Conservation (phyloP, 129 eudicot genomes). For the Chrysanthemum lavandulifolium region DNA sequence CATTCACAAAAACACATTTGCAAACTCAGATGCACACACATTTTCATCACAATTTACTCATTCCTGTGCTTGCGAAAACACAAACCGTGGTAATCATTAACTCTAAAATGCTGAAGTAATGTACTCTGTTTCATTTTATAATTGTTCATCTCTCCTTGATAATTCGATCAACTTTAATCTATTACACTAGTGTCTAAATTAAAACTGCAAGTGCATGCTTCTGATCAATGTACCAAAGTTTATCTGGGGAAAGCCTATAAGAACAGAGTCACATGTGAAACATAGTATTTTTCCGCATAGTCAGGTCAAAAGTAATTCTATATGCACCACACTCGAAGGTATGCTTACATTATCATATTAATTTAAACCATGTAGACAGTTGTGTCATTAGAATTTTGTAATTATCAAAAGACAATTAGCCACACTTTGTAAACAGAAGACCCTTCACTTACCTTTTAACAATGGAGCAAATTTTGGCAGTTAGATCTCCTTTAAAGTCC, state of each 20-base stretch:
- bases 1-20: too few species aligned
- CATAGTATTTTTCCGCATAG: not conserved
- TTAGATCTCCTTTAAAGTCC: conserved; percentile 93
- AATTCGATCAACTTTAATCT: too few species aligned
- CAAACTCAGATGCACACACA: too few species aligned
- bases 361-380: not conserved
- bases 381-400: conserved; percentile 8
- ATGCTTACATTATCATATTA: not conserved
- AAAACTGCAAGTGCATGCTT: too few species aligned
- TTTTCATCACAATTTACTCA: too few species aligned
- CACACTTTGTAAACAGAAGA: not conserved
- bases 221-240: conserved; percentile 95
- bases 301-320: not conserved
- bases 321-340: too few species aligned
- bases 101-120: too few species aligned
- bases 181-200: too few species aligned
- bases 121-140: too few species aligned
- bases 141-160: too few species aligned
- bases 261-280: conserved; percentile 14
- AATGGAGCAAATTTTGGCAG: conserved; percentile 93
- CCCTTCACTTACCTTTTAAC: conserved; percentile 77
- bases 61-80: not conserved
- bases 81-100: too few species aligned
- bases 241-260: conserved; percentile 90
- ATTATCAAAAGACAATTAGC: not conserved